Conservation (phyloP, 1,284 basidiomycete genomes). For the Tilletia walkeri region DNA sequence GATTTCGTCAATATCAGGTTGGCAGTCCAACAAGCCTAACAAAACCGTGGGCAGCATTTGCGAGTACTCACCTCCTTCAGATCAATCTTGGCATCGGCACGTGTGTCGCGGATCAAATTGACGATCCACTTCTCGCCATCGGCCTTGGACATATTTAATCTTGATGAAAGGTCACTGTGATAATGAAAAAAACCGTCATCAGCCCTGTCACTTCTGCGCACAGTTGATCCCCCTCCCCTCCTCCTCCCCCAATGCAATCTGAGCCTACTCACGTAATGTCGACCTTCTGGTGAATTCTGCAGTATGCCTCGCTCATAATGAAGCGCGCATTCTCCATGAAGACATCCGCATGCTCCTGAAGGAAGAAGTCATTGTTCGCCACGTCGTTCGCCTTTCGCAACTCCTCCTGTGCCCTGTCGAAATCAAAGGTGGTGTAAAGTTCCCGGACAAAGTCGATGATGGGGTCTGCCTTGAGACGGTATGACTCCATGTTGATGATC, state of each 20-base stretch:
- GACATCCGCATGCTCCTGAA: conserved; percentile 81
- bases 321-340: conserved; percentile 95
- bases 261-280: conserved; percentile 74
- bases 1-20: background rate
- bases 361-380: conserved; percentile 89
- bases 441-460: conserved; percentile 89
- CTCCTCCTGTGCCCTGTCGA: conserved; percentile 81
- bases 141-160: conserved; percentile 83
- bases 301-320: conserved; percentile 94
- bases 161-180: conserved; percentile 79
- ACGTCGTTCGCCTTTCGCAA: conserved; percentile 77
- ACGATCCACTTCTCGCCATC: conserved; percentile 99
- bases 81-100: conserved; percentile 97
- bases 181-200: background rate
- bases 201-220: background rate
- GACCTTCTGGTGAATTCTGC: conserved; percentile 92
- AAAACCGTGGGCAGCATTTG: background rate
- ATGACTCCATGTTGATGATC: conserved; percentile 50
- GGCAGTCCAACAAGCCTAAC: background rate
- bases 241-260: too few relatives aligned
- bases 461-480: conserved; percentile 78
- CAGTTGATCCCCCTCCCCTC: too few relatives aligned
- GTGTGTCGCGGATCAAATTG: conserved; percentile 92
- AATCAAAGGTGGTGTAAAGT: conserved; percentile 88
- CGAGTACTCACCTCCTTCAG: conserved; percentile 71